phyloP scores from a whole-genome alignment of 2,329 filamentous ascomycete species.

The Aspergillus brasiliensis region DNA sequence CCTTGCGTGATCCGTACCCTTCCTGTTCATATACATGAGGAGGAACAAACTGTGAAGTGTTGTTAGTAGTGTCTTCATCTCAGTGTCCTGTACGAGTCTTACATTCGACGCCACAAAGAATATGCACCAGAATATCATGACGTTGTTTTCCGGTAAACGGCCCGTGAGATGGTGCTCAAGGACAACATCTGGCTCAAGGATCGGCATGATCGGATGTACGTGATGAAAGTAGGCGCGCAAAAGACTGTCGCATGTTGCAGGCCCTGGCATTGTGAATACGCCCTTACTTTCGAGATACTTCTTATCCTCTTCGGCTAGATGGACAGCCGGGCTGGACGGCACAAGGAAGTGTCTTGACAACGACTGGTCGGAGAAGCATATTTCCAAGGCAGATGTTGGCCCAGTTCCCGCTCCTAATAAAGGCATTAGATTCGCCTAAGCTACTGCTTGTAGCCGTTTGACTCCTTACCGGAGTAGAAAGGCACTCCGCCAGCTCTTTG shows the following conservation, averaged over 20 bases:
- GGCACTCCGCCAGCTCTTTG: slow-evolving; percentile 22
- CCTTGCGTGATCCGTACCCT: slow-evolving; percentile 37
- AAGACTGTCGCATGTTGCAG: slow-evolving; percentile 33
- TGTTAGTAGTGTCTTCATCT: background rate
- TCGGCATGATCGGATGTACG: slow-evolving; percentile 42
- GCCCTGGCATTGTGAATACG: slow-evolving; percentile 35
- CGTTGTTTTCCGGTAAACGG: slow-evolving; percentile 33
- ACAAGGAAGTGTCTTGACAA: slow-evolving; percentile 25
- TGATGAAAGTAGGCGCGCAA: slow-evolving; percentile 41
- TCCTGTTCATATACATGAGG: slow-evolving; percentile 27
- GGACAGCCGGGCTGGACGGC: slow-evolving; percentile 11
- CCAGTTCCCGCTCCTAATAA: slow-evolving; percentile 26
- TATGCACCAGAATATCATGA: slow-evolving; percentile 44
- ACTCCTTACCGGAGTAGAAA: slow-evolving; percentile 27
- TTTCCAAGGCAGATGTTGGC: slow-evolving; percentile 22
- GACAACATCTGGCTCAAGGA: slow-evolving; percentile 36
- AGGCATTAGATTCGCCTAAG: too few relatives aligned
- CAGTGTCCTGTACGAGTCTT: background rate
- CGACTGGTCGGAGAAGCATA: slow-evolving; percentile 23
- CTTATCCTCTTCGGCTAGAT: slow-evolving; percentile 22
- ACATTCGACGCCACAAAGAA: slow-evolving; percentile 43
- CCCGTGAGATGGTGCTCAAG: slow-evolving; percentile 30
- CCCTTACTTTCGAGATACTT: slow-evolving; percentile 36
- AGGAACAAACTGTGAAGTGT: slow-evolving; percentile 27
- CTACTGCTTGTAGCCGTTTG: too few relatives aligned